Base-by-base conservation (phyloP, 805 yeast genomes). In the Maudiozyma barnettii region DNA sequence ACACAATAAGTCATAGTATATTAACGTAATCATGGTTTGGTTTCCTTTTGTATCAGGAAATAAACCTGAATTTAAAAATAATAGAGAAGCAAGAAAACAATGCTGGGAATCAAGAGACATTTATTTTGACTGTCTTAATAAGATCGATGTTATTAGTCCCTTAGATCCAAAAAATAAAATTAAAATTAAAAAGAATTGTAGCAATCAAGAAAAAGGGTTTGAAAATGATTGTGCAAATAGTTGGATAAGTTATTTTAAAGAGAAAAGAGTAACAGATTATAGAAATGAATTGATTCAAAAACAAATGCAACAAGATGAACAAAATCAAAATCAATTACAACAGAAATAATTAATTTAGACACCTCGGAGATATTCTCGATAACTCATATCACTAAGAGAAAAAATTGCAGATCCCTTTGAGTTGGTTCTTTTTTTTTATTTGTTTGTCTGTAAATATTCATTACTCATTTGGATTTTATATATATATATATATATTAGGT, bases 21-120 rank as follows among this genome's bases (percentile, higher is more conserved):
- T 21, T 18, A 18, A 18, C 9, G 1, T 9, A 10, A 19, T n/a
- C 40, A 39, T 22, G 29, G 30, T 39, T 3, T 39, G 41, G 41
- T 21, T 22, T 12, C 41, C 41, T 6, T 39, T 39, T 39, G 8
- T 36, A 18, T 39, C 41, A 39, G 14, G 30, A 13, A 23, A 16
- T 23, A 41, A 48, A 30, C 45, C 45, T n/a, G 53, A 52, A 19
- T 45, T 47, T 37, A 45, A 54, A n/a, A 54, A 52, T 39, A 78
- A 78, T 60, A 79, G 90, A 57, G 67, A 77, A 23, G 78, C 81
- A 54, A 77, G 98, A 54, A 75, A 78, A 59, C 70, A 72, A 50
- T 91, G 99, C 69, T 93, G 98, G 98, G 91, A 82, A 44, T 73
- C 91, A 7, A 76, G 99, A 50, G 99, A 91, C 59, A 56, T 57